A percentile compares a stretch with the other conserved stretches of the same genome.
These are phyloP conservation scores for Rhizopus delemar DNA, from an alignment of 371 early-diverging fungal species.

Conservation along the genomic window DNA sequence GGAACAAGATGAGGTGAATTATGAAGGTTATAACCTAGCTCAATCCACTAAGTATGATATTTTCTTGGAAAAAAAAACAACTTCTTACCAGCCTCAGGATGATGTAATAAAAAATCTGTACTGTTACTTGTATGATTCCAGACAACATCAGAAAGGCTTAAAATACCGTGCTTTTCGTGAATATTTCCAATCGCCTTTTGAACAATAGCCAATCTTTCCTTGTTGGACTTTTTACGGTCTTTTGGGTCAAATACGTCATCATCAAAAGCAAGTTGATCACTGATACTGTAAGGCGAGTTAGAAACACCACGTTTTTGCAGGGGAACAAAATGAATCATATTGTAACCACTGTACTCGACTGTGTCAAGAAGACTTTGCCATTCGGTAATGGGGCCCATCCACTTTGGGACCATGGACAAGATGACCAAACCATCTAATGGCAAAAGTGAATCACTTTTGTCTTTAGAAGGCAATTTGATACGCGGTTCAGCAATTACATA, in stretches of 20 bases:
- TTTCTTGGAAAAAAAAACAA: slow-evolving; percentile 6
- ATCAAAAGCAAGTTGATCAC: slow-evolving; percentile 84
- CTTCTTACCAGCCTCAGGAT: slow-evolving; percentile 86
- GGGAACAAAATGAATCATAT: slow-evolving; percentile 97
- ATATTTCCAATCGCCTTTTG: slow-evolving; percentile 55
- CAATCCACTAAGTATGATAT: background rate
- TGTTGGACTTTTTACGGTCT: slow-evolving; percentile 46
- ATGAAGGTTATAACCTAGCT: slow-evolving; percentile 84
- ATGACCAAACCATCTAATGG: slow-evolving; percentile 84
- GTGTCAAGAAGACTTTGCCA: slow-evolving; percentile 79
- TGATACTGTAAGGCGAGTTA: slow-evolving; percentile 95
- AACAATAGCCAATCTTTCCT: slow-evolving; percentile 62
- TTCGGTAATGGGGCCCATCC: slow-evolving; percentile 82
- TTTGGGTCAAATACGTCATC: slow-evolving; percentile 77
- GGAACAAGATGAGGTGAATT: slow-evolving; percentile 93
- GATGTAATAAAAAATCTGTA: slow-evolving; percentile 84
- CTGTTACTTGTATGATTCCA: slow-evolving; percentile 97
- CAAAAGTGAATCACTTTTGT: slow-evolving; percentile 22
- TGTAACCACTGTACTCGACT: slow-evolving; percentile 75
- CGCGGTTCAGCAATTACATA: slow-evolving; percentile 90
- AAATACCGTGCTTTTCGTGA: slow-evolving; percentile 65
- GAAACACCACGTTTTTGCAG: slow-evolving; percentile 87
- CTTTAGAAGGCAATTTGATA: slow-evolving; percentile 32
- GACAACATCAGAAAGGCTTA: slow-evolving; percentile 91
- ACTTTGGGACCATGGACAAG: slow-evolving; percentile 90